These are phyloP conservation scores for Phyllosticta capitalensis DNA, from an alignment of 2,329 filamentous ascomycete genomes.

Conservation along the genomic window DNA sequence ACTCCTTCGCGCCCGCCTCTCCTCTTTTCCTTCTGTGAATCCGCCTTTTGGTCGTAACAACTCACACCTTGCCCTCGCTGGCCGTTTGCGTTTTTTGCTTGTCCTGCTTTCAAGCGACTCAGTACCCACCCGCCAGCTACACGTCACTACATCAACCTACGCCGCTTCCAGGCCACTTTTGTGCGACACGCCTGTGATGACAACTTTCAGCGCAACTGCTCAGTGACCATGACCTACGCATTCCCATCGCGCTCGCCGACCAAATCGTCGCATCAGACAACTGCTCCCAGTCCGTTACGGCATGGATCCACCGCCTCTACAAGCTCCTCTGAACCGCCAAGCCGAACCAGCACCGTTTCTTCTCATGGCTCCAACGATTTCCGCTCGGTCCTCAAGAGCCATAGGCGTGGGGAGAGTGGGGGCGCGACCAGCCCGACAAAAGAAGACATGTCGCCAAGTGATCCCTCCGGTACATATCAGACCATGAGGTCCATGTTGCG, in stretches of 20 bases:
- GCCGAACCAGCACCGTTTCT: slow-evolving; percentile 59
- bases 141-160: not conserved
- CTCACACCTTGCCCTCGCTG: not conserved
- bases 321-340: slow-evolving; percentile 52
- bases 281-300: slow-evolving; percentile 40
- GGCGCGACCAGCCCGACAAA: slow-evolving; percentile 37
- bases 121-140: not conserved
- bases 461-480: slow-evolving; percentile 58
- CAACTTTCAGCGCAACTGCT: slow-evolving; percentile 5
- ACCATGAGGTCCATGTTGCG: slow-evolving; percentile 50
- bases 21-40: not conserved
- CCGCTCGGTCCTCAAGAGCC: slow-evolving; percentile 36
- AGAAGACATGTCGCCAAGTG: slow-evolving; percentile 35
- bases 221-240: slow-evolving; percentile 25
- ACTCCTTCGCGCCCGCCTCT: not conserved
- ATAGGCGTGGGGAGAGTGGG: slow-evolving; percentile 71
- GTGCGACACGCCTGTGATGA: slow-evolving; percentile 10
- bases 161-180: slow-evolving; percentile 4
- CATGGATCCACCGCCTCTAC: slow-evolving; percentile 63
- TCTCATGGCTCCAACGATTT: slow-evolving; percentile 60
- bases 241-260: slow-evolving; percentile 25
- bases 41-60: not conserved
- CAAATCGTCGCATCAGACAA: slow-evolving; percentile 29
- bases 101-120: not conserved
- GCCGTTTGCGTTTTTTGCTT: not conserved